Evolutionary conservation across 345 rosid species (phyloP), one percentile per base, ranked within the genome.

Genomic region (Euphorbia pulcherrima): DNA sequence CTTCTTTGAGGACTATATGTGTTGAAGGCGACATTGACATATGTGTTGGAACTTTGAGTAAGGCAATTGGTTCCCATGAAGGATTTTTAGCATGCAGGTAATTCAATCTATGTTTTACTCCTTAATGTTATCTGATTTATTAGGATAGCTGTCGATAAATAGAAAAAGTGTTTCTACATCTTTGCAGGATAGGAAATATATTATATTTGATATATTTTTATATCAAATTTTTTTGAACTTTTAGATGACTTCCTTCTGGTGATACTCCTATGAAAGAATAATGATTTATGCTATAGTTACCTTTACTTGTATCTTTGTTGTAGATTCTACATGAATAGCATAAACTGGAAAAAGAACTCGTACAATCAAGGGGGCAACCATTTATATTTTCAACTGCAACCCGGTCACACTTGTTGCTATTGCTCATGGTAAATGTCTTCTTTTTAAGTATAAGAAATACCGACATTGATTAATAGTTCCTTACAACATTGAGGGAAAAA

Each of bases 81-180:
- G 99, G 99, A 73, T 94, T 91, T 78, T 79, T 94, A 16, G 88
- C 95, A 27, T 94, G 99, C 96, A 90, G 97, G 97, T 92, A 79
- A 60, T 35, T 1, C 47, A 6, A 62, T 40, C 29, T 18, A 13
- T 62, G 40, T 44, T 28, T 52, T 71, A 39, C 47, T 54, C 9
- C 1, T 40, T 51, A 24, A 17, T 10, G 44, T 64, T 44, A 63
- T 46, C 40, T 35, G 11, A 18, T 48, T 11, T 64, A 62, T 41
- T 55, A 72, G 35, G 58, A 60, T 20, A 60, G 27, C 41, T 48
- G 33, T n/a, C n/a, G n/a, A n/a, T n/a, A n/a, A n/a, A n/a, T n/a
- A n/a, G n/a, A n/a, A n/a, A n/a, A n/a, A n/a, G n/a, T n/a, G n/a
- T n/a, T n/a, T n/a, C n/a, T n/a, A n/a, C n/a, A n/a, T n/a, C n/a